These are phyloP conservation scores for Mucor saturninus DNA, from an alignment of 371 early-diverging fungal genomes.

Conservation along the genomic window DNA sequence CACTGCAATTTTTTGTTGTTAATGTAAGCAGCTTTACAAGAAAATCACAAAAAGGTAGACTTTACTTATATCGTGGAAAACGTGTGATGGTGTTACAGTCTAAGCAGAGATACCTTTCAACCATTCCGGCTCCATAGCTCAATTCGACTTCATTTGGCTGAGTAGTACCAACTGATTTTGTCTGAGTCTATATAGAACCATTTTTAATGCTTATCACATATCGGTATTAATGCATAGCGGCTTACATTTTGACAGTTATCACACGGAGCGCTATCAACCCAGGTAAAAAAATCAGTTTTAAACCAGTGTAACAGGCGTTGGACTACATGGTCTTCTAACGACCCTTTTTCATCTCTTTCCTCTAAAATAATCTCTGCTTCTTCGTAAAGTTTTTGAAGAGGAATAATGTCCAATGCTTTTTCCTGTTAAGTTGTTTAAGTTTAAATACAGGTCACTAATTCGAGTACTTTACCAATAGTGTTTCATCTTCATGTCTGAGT, in stretches of 20 bases:
- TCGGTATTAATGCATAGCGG: neutral
- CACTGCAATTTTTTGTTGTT: slow-evolving; percentile 32
- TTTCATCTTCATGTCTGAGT: slow-evolving; percentile 43
- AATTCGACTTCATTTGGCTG: slow-evolving; percentile 58
- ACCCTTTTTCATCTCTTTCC: slow-evolving; percentile 4
- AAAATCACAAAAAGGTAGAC: neutral
- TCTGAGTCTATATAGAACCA: slow-evolving; percentile 34
- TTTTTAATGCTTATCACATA: neutral
- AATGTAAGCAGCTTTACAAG: neutral
- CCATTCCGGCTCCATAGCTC: slow-evolving; percentile 54
- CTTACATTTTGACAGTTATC: slow-evolving; percentile 11
- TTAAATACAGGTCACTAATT: neutral
- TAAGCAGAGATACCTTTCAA: slow-evolving; percentile 64
- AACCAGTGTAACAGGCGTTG: slow-evolving; percentile 62
- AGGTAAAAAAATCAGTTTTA: slow-evolving; percentile 68
- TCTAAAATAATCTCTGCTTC: slow-evolving; percentile 25
- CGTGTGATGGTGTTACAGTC: slow-evolving; percentile 53
- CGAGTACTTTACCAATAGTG: slow-evolving; percentile 39
- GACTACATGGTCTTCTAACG: slow-evolving; percentile 42
- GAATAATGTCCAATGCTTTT: slow-evolving; percentile 49
- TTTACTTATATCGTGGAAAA: slow-evolving; percentile 74
- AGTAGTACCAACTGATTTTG: slow-evolving; percentile 29
- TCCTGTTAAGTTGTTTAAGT: slow-evolving; percentile 32
- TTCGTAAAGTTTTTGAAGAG: slow-evolving; percentile 54
- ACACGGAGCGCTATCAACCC: slow-evolving; percentile 65